These are phyloP conservation scores for Phytopythium vexans DNA, from an alignment of 352 stramenopile species.

Conservation along the genomic window DNA sequence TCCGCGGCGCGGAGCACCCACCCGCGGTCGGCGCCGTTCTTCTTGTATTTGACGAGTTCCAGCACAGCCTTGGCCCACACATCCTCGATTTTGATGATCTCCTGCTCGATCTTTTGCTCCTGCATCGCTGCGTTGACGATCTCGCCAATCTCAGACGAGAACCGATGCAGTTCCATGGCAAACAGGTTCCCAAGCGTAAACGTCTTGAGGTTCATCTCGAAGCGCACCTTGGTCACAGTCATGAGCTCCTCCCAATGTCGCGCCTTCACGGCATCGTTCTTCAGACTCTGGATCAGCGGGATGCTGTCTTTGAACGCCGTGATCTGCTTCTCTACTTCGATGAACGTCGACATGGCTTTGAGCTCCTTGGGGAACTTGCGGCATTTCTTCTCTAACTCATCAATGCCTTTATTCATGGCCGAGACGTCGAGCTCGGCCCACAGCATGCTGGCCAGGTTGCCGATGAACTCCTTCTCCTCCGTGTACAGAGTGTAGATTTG, in stretches of 20 bases:
- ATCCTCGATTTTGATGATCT: conserved; percentile 91
- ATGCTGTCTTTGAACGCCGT: conserved; percentile 93
- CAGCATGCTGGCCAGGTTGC: conserved; percentile 82
- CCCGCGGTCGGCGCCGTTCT: conserved; percentile 83
- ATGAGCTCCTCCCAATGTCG: conserved; percentile 91
- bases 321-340: conserved; percentile 90
- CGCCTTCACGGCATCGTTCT: conserved; percentile 93
- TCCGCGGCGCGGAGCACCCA: conserved; percentile 83
- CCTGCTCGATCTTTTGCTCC: conserved; percentile 93
- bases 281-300: conserved; percentile 91
- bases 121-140: conserved; percentile 93
- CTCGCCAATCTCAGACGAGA: conserved; percentile 87
- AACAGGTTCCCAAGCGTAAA: conserved; percentile 92
- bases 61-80: conserved; percentile 87
- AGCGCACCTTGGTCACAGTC: conserved; percentile 85
- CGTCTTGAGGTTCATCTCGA: conserved; percentile 92
- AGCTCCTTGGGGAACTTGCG: conserved; percentile 91
- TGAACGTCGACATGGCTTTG: conserved; percentile 88
- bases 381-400: conserved; percentile 92
- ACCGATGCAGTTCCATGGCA: conserved; percentile 90
- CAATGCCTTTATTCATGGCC: conserved; percentile 89
- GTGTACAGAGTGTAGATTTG: conserved; percentile 91
- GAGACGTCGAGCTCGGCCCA: conserved; percentile 93
- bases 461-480: conserved; percentile 93
- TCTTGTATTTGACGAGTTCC: conserved; percentile 93